A percentile compares a stretch with the other conserved stretches of the same genome.
phyloP scores from a whole-genome alignment of 768 basidiomycete species.

The Trametes coccinea region DNA sequence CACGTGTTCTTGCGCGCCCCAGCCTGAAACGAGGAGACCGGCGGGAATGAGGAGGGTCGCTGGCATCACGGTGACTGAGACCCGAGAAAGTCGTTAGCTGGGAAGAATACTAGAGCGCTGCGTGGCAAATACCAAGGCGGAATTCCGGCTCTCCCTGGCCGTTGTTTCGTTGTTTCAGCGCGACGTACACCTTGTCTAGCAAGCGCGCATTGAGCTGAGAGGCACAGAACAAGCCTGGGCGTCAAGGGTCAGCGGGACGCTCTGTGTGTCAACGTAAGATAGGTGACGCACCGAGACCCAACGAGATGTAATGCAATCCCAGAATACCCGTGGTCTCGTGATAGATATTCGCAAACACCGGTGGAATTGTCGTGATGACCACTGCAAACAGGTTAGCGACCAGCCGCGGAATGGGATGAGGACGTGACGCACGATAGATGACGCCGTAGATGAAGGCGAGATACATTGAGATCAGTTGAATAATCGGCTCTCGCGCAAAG shows the following conservation, averaged over 20 bases:
- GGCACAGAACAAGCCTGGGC: slow-evolving; percentile 34
- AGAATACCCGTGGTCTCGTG: slow-evolving; percentile 55
- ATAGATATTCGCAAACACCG: slow-evolving; percentile 58
- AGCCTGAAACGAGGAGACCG: slow-evolving; percentile 72
- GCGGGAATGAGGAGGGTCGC: slow-evolving; percentile 62
- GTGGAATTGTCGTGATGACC: slow-evolving; percentile 64
- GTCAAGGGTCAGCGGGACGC: background rate
- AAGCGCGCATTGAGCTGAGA: slow-evolving; percentile 55
- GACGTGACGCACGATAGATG: slow-evolving; percentile 48
- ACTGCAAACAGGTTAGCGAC: slow-evolving; percentile 39
- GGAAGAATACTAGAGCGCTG: background rate
- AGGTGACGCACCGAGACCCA: slow-evolving; percentile 52
- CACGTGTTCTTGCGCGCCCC: slow-evolving; percentile 55
- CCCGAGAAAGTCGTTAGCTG: background rate
- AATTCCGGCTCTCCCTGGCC: slow-evolving; percentile 57
- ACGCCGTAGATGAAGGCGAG: slow-evolving; percentile 70
- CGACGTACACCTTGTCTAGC: slow-evolving; percentile 57
- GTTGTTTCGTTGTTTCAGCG: slow-evolving; percentile 52
- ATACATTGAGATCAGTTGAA: slow-evolving; percentile 66
- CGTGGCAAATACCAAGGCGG: slow-evolving; percentile 42
- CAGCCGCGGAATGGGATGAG: background rate
- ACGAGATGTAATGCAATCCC: slow-evolving; percentile 69
- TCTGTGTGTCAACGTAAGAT: background rate
- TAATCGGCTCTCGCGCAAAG: slow-evolving; percentile 60
- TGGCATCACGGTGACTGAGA: slow-evolving; percentile 55